Evolutionary conservation across 2,329 filamentous ascomycete genomes (phyloP).

Genomic region (Thielaviopsis musarum): DNA sequence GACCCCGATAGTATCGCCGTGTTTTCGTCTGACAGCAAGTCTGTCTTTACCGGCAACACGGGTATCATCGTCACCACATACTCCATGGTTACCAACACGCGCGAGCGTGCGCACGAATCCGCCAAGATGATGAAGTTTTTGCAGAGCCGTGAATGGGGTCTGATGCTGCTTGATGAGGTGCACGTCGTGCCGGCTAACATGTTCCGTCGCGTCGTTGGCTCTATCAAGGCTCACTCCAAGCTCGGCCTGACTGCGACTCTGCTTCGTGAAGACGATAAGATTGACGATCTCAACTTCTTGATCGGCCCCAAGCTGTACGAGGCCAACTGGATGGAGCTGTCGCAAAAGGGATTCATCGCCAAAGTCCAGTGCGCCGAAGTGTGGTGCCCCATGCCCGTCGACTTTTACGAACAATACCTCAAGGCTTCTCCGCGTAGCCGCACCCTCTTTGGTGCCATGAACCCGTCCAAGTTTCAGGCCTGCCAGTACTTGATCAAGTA

Average conservation of each 20-base stretch:
- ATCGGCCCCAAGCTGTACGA: slow-evolving; percentile 97
- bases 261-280: slow-evolving; percentile 94
- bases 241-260: slow-evolving; percentile 86
- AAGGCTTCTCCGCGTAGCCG: slow-evolving; percentile 39
- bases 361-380: slow-evolving; percentile 96
- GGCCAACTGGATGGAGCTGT: slow-evolving; percentile 98
- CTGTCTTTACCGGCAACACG: slow-evolving; percentile 68
- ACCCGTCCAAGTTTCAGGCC: slow-evolving; percentile 89
- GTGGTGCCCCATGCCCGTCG: slow-evolving; percentile 98
- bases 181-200: slow-evolving; percentile 95
- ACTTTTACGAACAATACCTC: slow-evolving; percentile 93
- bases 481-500: slow-evolving; percentile 98
- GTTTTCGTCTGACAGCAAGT: slow-evolving; percentile 89
- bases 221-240: slow-evolving; percentile 89
- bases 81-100: slow-evolving; percentile 91
- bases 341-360: slow-evolving; percentile 91
- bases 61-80: slow-evolving; percentile 97
- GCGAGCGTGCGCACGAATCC: slow-evolving; percentile 76
- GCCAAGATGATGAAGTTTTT: slow-evolving; percentile 97
- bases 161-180: slow-evolving; percentile 94
- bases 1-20: slow-evolving; percentile 84
- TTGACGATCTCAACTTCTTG: slow-evolving; percentile 89
- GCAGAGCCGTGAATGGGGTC: slow-evolving; percentile 76
- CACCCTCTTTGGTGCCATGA: slow-evolving; percentile 74
- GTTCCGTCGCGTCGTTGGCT: slow-evolving; percentile 83